Percentiles rank a stretch among this genome's conserved stretches.
Evolutionary conservation across 2,329 filamentous ascomycete species (phyloP).

Genomic region (Nigrospora osmanthi): DNA sequence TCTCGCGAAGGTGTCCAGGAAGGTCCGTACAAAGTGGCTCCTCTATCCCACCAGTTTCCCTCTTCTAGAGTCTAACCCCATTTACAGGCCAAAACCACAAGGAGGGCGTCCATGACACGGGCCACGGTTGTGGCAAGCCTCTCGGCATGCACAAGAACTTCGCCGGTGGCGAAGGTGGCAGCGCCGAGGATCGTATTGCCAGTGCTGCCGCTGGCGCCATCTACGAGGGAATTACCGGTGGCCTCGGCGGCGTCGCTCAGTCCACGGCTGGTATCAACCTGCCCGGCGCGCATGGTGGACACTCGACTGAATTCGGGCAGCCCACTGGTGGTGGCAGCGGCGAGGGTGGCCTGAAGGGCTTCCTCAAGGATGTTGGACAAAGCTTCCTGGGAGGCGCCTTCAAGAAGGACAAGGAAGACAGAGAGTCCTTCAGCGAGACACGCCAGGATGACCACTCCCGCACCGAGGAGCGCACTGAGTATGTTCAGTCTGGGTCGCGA

Average conservation of each 20-base stretch:
- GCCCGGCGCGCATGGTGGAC: constrained; percentile 12
- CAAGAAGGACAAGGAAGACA: constrained; percentile 39
- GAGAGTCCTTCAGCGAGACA: constrained; percentile 43
- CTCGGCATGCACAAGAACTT: constrained; percentile 69
- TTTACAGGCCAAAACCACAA: constrained; percentile 69
- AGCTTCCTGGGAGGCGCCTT: constrained; percentile 59
- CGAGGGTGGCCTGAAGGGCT: constrained; percentile 57
- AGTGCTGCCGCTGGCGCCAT: constrained; percentile 48
- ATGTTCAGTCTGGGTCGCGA: constrained; percentile 46
- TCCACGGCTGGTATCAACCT: constrained; percentile 30
- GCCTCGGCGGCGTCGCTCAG: constrained; percentile 36
- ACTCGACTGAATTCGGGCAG: too few species aligned
- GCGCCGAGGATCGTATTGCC: constrained; percentile 48
- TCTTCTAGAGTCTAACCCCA: not conserved
- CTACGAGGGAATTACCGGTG: constrained; percentile 49
- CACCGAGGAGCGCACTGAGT: constrained; percentile 53
- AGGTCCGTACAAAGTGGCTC: not conserved
- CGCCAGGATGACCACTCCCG: constrained; percentile 51
- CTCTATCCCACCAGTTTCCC: too few species aligned
- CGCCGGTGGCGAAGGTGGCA: constrained; percentile 28
- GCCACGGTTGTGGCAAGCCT: constrained; percentile 75
- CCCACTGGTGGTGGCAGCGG: constrained; percentile 19
- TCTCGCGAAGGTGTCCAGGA: constrained; percentile 69
- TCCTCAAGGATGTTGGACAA: constrained; percentile 62
- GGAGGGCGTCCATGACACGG: constrained; percentile 73